A percentile compares a stretch with the other conserved stretches of the same genome.
These are phyloP conservation scores for Komagataella ulmi DNA, from an alignment of 805 yeast genomes.

Conservation along the genomic window DNA sequence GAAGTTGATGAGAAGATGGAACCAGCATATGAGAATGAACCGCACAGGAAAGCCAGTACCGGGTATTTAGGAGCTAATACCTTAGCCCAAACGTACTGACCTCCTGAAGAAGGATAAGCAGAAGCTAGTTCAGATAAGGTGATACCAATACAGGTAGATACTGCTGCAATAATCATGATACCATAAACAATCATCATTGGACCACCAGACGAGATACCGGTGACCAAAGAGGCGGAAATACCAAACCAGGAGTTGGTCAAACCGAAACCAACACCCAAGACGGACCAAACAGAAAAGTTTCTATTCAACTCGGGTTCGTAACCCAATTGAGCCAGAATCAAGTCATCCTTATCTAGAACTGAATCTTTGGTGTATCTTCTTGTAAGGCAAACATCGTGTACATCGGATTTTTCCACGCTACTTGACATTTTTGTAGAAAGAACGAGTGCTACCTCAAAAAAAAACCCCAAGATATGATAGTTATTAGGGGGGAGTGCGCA, in stretches of 20 bases:
- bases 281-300: constrained; percentile 29
- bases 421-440: background rate
- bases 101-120: constrained; percentile 44
- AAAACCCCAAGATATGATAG: background rate
- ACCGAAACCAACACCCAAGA: constrained; percentile 48
- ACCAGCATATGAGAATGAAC: constrained; percentile 52
- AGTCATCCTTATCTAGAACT: background rate
- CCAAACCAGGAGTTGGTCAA: constrained; percentile 53
- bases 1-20: constrained; percentile 50
- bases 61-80: constrained; percentile 34
- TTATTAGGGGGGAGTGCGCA: background rate
- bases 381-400: background rate
- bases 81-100: constrained; percentile 47
- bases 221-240: constrained; percentile 37
- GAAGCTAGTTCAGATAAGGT: constrained; percentile 40
- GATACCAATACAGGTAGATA: constrained; percentile 33
- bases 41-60: constrained; percentile 43
- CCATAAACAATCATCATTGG: constrained; percentile 46
- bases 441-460: background rate
- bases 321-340: constrained; percentile 1
- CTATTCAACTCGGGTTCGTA: constrained; percentile 17
- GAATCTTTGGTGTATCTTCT: background rate
- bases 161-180: constrained; percentile 32
- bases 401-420: background rate
- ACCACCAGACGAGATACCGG: constrained; percentile 46